These are phyloP conservation scores for Candida ulmi DNA, from an alignment of 805 yeast species.

Conservation along the genomic window DNA sequence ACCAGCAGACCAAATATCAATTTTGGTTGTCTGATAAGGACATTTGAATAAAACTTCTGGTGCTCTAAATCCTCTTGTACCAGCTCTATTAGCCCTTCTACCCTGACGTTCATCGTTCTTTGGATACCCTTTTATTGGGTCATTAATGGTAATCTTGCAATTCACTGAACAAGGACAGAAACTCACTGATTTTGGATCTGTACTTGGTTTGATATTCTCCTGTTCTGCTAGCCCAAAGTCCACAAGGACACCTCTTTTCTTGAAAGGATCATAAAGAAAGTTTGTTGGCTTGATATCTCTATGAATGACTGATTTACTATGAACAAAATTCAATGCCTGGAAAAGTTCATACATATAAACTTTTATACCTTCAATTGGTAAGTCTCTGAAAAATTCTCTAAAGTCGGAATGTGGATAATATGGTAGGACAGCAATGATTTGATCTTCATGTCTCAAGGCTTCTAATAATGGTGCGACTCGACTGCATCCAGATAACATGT, in stretches of 20 bases:
- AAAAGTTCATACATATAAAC: slow-evolving; percentile 76
- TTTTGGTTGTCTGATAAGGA: slow-evolving; percentile 55
- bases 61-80: slow-evolving; percentile 84
- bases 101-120: slow-evolving; percentile 86
- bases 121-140: slow-evolving; percentile 57
- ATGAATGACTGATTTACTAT: slow-evolving; percentile 64
- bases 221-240: slow-evolving; percentile 77
- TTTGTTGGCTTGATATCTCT: slow-evolving; percentile 80
- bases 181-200: slow-evolving; percentile 22
- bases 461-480: slow-evolving; percentile 88
- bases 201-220: slow-evolving; percentile 10
- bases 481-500: slow-evolving; percentile 58
- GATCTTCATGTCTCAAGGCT: slow-evolving; percentile 83
- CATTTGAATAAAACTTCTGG: slow-evolving; percentile 62
- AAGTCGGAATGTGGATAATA: slow-evolving; percentile 89
- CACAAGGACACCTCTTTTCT: slow-evolving; percentile 56
- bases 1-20: slow-evolving; percentile 82
- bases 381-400: slow-evolving; percentile 75
- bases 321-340: slow-evolving; percentile 63
- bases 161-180: slow-evolving; percentile 49
- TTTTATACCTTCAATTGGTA: slow-evolving; percentile 75
- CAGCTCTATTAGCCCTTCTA: slow-evolving; percentile 93
- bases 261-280: slow-evolving; percentile 48
- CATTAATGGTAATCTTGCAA: slow-evolving; percentile 26
- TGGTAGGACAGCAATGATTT: slow-evolving; percentile 88